Conservation (phyloP, 2,329 filamentous ascomycete species). For the Zymoseptoria crescenta region DNA sequence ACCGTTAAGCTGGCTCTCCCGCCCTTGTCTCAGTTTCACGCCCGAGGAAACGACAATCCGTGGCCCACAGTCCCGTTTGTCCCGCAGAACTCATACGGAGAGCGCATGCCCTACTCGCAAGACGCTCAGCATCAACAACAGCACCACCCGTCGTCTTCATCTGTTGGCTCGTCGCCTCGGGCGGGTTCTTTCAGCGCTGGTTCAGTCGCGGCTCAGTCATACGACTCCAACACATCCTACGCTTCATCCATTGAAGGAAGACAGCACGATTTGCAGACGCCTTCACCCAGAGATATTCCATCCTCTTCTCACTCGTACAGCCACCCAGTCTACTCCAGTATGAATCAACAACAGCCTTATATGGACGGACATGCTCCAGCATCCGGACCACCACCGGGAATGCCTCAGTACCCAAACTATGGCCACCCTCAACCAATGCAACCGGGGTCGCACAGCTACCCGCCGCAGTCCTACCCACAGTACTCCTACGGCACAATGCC, state of each 20-base stretch:
- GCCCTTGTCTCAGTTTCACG: conserved; percentile 73
- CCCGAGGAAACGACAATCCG: conserved; percentile 65
- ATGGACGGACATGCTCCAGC: conserved; percentile 64
- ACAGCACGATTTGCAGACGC: conserved; percentile 54
- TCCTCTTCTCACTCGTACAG: conserved; percentile 10
- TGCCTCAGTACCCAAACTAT: conserved; percentile 71
- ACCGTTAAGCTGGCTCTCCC: conserved; percentile 93
- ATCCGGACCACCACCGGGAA: conserved; percentile 63
- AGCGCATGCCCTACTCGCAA: conserved; percentile 52
- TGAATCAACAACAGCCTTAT: conserved; percentile 77
- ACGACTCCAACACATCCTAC: conserved; percentile 49
- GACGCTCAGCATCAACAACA: conserved; percentile 40
- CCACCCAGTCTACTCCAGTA: conserved; percentile 42
- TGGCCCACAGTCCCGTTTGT: conserved; percentile 61
- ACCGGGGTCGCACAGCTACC: conserved; percentile 27
- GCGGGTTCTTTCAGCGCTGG: conserved; percentile 62
- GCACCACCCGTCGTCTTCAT: conserved; percentile 55
- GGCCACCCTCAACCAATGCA: conserved; percentile 50
- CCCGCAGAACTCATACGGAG: conserved; percentile 61
- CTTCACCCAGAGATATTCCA: conserved; percentile 55
- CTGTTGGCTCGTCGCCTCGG: conserved; percentile 66
- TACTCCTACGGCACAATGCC: conserved; percentile 72
- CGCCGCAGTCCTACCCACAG: conserved; percentile 62
- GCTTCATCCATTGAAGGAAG: conserved; percentile 47
- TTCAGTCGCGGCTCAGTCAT: conserved; percentile 37